These are phyloP conservation scores for Ailanthus altissimus DNA, from an alignment of 345 rosid genomes.

Conservation along the genomic window DNA sequence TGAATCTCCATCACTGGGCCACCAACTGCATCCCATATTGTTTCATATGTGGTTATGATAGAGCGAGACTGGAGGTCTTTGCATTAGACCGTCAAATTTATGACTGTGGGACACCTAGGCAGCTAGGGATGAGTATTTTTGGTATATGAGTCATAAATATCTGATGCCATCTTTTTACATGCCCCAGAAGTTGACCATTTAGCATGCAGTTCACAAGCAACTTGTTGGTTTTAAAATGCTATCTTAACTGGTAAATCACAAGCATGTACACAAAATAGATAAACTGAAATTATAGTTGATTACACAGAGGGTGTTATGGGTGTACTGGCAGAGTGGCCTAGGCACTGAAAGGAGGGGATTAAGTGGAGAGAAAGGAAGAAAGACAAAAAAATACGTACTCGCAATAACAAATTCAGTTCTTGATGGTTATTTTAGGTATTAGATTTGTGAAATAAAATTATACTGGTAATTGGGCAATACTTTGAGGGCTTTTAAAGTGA, in stretches of 20 bases:
- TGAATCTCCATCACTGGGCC: too few species aligned
- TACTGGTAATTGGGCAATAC: background rate
- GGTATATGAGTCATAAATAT: background rate
- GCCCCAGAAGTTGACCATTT: background rate
- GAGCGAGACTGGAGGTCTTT: background rate
- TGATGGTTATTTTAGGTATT: background rate
- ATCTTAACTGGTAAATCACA: background rate
- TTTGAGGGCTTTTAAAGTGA: background rate
- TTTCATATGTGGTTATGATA: background rate
- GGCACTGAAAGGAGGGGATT: background rate
- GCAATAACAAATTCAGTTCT: background rate
- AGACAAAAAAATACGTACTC: background rate
- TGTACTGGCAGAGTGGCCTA: background rate
- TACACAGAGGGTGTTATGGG: background rate
- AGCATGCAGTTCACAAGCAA: background rate
- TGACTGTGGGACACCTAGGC: background rate
- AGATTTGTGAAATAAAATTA: background rate
- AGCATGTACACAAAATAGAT: background rate
- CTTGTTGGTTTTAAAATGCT: background rate
- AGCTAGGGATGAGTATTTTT: background rate
- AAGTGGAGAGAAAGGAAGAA: background rate
- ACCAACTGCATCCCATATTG: background rate
- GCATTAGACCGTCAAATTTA: too few species aligned
- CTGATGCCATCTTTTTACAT: background rate
- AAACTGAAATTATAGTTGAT: background rate